Base-by-base conservation (phyloP, 768 basidiomycete species). In the Leucogyrophana mollusca region DNA sequence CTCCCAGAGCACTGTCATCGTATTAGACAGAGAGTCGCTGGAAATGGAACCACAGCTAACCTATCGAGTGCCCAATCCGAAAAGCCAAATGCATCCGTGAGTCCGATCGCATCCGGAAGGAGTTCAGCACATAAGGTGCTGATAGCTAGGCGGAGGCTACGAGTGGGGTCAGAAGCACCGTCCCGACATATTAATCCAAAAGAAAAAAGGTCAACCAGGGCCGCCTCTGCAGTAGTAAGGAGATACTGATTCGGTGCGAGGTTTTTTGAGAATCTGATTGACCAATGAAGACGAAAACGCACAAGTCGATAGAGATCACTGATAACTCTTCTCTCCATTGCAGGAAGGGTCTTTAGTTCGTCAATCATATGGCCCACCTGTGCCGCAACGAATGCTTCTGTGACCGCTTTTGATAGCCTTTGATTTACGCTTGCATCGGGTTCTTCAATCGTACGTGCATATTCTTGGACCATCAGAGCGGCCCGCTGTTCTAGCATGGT, bases 31-130 rank as follows among this genome's bases (percentile, higher is more conserved):
- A 16, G 1, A 22, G 3, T 21, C 22, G 33, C 24, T 3, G 14
- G 27, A n/a, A 21, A 11, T 36, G 0, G 5, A 9, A 40, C 8
- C 1, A 7, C 22, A 20, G 56, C 69, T 13, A 40, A 80, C 80
- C 83, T 85, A 52, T 87, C 77, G 14, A 90, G 66, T 42, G 87
- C 79, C 82, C 84, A 90, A 55, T 90, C 86, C 0, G 78, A 73
- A 54, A 87, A 86, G 0, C 80, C 83, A 58, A 90, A 88, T 3
- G 84, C 80, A 57, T 90, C 87, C 4, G 74, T 81, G 43, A 90
- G 65, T 0, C 80, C 83, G 43, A 90, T 78, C 4, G 76, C 77
- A 47, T 90, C 74, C 0, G 85, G 82, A 0, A 87, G 59, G 9
- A 90, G 52, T 38, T 72, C 71, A 7, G 63, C 53, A 57, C 82